Conservation (phyloP, 2,329 filamentous ascomycete genomes). For the Teratosphaeria pseudoeucalypti region DNA sequence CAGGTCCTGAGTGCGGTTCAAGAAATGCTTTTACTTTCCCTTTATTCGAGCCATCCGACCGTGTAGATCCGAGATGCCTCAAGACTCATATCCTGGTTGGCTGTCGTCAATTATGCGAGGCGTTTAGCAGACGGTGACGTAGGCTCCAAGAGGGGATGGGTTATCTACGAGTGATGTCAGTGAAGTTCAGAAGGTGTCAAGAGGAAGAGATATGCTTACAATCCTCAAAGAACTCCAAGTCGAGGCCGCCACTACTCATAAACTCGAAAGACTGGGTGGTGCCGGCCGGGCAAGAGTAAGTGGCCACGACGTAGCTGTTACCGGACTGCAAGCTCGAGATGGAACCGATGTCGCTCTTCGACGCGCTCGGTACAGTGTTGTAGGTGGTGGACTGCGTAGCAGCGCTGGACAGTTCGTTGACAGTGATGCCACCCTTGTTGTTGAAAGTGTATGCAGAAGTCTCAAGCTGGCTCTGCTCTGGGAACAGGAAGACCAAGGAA, state of each 20-base stretch:
- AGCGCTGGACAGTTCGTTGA: slow-evolving; percentile 32
- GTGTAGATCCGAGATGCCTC: too few relatives aligned
- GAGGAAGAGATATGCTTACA: not conserved
- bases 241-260: slow-evolving; percentile 8
- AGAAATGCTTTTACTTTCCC: too few relatives aligned
- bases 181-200: slow-evolving; percentile 6
- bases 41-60: too few relatives aligned
- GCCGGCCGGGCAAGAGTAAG: slow-evolving; percentile 8
- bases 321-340: slow-evolving; percentile 5
- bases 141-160: slow-evolving; percentile 15
- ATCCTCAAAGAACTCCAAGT: slow-evolving; percentile 9
- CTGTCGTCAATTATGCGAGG: not conserved
- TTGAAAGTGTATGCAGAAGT: slow-evolving; percentile 49
- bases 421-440: slow-evolving; percentile 12
- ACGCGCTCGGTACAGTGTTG: slow-evolving; percentile 40
- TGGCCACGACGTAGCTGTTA: slow-evolving; percentile 10
- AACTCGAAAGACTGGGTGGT: slow-evolving; percentile 6
- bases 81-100: not conserved
- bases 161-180: slow-evolving; percentile 7
- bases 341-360: slow-evolving; percentile 24
- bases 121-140: slow-evolving; percentile 18
- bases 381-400: slow-evolving; percentile 44
- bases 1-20: too few relatives aligned
- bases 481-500: slow-evolving; percentile 57
- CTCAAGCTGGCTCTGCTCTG: slow-evolving; percentile 44